Evolutionary conservation across 768 basidiomycete species (phyloP).

Genomic region (Boletus rubropictus): DNA sequence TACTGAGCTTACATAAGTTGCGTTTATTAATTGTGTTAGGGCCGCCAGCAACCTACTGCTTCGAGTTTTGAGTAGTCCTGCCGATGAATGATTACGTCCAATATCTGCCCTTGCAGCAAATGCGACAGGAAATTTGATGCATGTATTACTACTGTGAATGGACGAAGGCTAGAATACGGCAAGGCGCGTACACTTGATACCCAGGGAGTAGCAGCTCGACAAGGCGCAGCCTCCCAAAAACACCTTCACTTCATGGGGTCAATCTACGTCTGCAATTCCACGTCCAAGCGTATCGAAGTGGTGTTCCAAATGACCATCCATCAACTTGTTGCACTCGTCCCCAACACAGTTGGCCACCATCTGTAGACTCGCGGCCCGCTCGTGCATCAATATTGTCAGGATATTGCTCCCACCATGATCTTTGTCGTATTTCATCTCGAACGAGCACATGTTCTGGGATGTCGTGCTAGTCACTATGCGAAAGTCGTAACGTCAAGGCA

Average conservation of each 20-base stretch:
- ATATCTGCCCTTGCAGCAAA: constrained; percentile 5
- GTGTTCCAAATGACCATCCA: constrained; percentile 47
- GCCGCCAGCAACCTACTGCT: no score
- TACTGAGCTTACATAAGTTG: neutral
- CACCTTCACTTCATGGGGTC: constrained; percentile 65
- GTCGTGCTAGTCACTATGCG: constrained; percentile 1
- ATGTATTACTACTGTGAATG: constrained; percentile 15
- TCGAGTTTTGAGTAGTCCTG: constrained; percentile 2
- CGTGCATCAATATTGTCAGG: constrained; percentile 61
- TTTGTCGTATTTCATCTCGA: constrained; percentile 66
- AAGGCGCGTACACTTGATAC: neutral
- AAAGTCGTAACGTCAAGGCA: neutral
- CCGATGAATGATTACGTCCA: constrained; percentile 3
- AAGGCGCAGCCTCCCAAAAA: constrained; percentile 55
- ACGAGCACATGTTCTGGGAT: constrained; percentile 61
- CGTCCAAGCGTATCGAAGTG: constrained; percentile 51
- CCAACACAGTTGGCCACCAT: constrained; percentile 55
- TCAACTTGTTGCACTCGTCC: constrained; percentile 42
- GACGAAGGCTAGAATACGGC: neutral
- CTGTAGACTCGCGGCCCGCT: constrained; percentile 49
- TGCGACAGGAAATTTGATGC: constrained; percentile 2
- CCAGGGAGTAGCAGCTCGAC: constrained; percentile 10
- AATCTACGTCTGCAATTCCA: constrained; percentile 64
- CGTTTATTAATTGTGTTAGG: constrained; percentile 1
- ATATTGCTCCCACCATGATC: constrained; percentile 64